These are phyloP conservation scores for Arabis alpina DNA, from an alignment of 345 rosid genomes.

Conservation along the genomic window DNA sequence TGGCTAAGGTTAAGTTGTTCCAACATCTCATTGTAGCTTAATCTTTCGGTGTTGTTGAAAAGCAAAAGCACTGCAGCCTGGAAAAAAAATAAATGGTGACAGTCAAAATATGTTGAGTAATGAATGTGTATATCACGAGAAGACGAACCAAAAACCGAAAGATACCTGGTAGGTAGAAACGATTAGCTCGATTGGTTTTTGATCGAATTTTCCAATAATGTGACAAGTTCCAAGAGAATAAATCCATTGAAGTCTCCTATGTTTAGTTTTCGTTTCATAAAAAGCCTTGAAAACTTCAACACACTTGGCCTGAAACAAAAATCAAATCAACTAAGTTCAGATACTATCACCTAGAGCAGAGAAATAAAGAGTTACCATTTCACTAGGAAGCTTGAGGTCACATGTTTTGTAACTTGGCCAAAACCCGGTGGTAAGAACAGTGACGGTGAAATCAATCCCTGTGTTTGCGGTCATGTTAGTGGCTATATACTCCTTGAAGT, in stretches of 20 bases:
- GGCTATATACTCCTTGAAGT: conserved; percentile 55
- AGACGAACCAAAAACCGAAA: not conserved
- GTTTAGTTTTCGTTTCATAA: conserved; percentile 46
- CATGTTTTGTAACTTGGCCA: conserved; percentile 85
- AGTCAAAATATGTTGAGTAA: not conserved
- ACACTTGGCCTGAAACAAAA: conserved; percentile 45
- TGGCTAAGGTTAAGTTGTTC: conserved; percentile 73
- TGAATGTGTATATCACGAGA: not conserved
- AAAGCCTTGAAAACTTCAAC: conserved; percentile 53
- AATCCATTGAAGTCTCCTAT: conserved; percentile 61
- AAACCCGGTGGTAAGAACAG: conserved; percentile 75
- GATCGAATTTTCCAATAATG: conserved; percentile 51
- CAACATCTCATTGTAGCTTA: conserved; percentile 73
- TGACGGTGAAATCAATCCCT: conserved; percentile 71
- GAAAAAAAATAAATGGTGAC: not conserved
- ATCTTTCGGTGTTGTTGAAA: conserved; percentile 67
- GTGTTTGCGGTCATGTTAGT: conserved; percentile 43
- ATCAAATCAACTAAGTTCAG: not conserved
- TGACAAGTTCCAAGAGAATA: conserved; percentile 64
- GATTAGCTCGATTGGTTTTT: conserved; percentile 52
- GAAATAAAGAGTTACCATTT: conserved; percentile 52
- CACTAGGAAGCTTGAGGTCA: conserved; percentile 73
- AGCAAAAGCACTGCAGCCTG: conserved; percentile 66
- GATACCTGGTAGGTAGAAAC: conserved; percentile 64
- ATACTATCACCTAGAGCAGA: not conserved